Evolutionary conservation across 306 rosid species (phyloP).

Genomic region (Medicago lupulina): DNA sequence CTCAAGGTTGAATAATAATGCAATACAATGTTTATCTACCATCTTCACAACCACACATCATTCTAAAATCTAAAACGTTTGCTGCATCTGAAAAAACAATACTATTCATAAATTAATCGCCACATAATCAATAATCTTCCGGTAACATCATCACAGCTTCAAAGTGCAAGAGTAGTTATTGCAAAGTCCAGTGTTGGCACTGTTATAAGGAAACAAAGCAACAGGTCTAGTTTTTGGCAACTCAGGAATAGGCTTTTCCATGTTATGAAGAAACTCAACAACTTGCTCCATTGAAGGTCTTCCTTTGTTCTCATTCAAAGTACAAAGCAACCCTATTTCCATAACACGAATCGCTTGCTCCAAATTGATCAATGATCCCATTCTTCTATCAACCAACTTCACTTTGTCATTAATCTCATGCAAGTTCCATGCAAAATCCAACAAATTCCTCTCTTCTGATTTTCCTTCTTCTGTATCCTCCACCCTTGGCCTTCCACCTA

Average conservation of each 20-base stretch:
- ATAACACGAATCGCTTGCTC: constrained; percentile 67
- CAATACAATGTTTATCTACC: constrained; percentile 8
- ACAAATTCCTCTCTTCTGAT: constrained; percentile 55
- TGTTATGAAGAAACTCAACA: constrained; percentile 59
- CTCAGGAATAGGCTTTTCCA: constrained; percentile 66
- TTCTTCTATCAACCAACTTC: constrained; percentile 64
- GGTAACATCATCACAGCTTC: constrained; percentile 21
- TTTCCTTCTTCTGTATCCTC: constrained; percentile 50
- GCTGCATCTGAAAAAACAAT: neutral
- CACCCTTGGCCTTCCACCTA: constrained; percentile 64
- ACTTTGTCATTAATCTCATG: constrained; percentile 60
- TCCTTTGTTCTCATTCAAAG: constrained; percentile 70
- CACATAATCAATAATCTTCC: constrained; percentile 14
- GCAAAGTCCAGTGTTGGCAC: constrained; percentile 71
- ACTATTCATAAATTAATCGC: neutral
- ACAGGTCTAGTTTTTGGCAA: constrained; percentile 70
- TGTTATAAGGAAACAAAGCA: constrained; percentile 71
- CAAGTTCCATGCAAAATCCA: constrained; percentile 75
- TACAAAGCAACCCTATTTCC: constrained; percentile 79
- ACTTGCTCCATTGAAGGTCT: constrained; percentile 79
- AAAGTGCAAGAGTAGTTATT: constrained; percentile 67
- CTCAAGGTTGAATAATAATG: neutral
- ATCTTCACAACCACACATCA: constrained; percentile 19
- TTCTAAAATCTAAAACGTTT: constrained; percentile 20
- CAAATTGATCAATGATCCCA: constrained; percentile 66